These are phyloP conservation scores for Wilcoxina mikolae DNA, from an alignment of 495 filamentous ascomycete species.

Conservation along the genomic window DNA sequence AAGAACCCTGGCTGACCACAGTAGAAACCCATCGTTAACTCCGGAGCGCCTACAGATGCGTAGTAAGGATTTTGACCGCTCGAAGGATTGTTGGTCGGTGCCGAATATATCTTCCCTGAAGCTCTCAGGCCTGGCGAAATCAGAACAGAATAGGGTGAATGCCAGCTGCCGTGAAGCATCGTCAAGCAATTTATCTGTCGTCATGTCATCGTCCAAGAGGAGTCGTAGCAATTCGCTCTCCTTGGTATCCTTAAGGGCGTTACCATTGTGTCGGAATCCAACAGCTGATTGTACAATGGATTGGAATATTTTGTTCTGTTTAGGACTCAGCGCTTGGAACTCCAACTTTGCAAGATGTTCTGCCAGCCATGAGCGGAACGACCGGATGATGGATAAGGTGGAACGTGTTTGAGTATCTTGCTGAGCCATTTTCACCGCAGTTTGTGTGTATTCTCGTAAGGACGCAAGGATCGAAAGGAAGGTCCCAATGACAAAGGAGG, in stretches of 20 bases:
- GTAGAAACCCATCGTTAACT: constrained; percentile 51
- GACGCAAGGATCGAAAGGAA: constrained; percentile 61
- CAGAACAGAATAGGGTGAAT: constrained; percentile 54
- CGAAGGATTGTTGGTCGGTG: constrained; percentile 44
- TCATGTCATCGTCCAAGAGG: constrained; percentile 56
- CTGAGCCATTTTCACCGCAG: not conserved
- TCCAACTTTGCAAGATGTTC: not conserved
- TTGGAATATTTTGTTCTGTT: constrained; percentile 41
- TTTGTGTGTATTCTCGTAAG: constrained; percentile 34
- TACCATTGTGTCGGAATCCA: constrained; percentile 41
- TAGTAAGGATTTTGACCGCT: constrained; percentile 52
- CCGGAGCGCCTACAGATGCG: constrained; percentile 49
- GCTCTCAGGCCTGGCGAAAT: constrained; percentile 47
- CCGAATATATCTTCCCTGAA: constrained; percentile 47
- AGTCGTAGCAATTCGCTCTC: constrained; percentile 62
- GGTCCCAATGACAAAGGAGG: constrained; percentile 65
- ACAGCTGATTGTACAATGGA: constrained; percentile 49
- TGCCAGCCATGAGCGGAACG: constrained; percentile 1
- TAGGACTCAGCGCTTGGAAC: constrained; percentile 6
- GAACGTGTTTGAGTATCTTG: not conserved
- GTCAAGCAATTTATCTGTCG: constrained; percentile 47
- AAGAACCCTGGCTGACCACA: constrained; percentile 73
- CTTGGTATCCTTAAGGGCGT: constrained; percentile 42
- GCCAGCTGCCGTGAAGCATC: constrained; percentile 53
- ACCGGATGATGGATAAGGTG: not conserved